Evolutionary conservation across 1,284 basidiomycete genomes (phyloP), one percentile per base, ranked within the genome.

Genomic region (Abortiporus biennis): DNA sequence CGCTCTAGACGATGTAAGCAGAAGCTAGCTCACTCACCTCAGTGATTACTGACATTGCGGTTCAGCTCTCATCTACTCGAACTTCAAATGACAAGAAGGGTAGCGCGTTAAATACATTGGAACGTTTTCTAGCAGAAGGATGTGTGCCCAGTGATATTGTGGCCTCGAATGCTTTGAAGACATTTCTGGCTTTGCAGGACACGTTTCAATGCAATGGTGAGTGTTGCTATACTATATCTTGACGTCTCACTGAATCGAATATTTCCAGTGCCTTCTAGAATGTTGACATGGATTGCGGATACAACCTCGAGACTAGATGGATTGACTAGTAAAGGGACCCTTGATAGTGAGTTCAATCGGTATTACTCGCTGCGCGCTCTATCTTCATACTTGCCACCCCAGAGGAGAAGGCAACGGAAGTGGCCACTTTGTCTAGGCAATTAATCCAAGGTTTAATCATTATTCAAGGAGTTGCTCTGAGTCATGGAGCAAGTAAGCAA

Each of bases 381-480:
- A 20, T 25, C 32, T 2, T 11, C 25, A 23, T 36, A 15, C 40
- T 29, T 20, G 19, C 12, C 11, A 17, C 8, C 15, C 6, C 33
- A 72, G 74, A 64, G 21, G 69, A 71, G 21, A 64, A 61, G 31
- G 66, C 69, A 42, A 54, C 60, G 5, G 74, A 80, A 39, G 64
- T 68, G 1, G 54, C 65, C 24, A 58, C 53, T 11, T 41, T 80
- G 9, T 62, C 72, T 3, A 61, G 66, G 0, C 78, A 82, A 43
- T 56, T 86, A 19, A 62, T 69, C 0, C 74, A 77, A 45, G 65
- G 77, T 0, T 66, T 92, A 6, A 77, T 72, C 0, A 65, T 92
- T 16, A 66, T 93, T 5, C 91, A 94, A 63, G 91, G 92, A 2
- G 67, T 91, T n/a, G 73, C 72, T 6, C 68, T 94, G 24, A 72